Conservation (phyloP, 345 rosid genomes). For the Populus euphratica region DNA sequence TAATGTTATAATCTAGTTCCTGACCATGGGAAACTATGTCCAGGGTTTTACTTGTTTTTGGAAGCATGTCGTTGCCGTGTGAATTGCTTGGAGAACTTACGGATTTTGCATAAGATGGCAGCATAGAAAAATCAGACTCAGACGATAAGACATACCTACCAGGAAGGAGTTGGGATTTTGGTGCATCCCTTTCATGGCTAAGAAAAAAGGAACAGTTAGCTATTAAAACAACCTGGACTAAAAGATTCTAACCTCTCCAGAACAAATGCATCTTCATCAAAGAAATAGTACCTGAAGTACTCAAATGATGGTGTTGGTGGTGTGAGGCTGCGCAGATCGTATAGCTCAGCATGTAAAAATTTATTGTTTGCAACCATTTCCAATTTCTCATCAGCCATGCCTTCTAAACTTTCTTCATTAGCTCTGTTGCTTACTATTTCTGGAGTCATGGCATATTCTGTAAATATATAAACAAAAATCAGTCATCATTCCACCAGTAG, state of each 20-base stretch:
- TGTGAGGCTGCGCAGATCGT: conserved; percentile 28
- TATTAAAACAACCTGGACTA: background rate
- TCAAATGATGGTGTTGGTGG: conserved; percentile 51
- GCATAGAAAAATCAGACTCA: conserved; percentile 29
- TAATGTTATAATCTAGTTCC: conserved; percentile 22
- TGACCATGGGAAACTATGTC: conserved; percentile 18
- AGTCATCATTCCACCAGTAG: background rate
- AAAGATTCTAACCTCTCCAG: background rate
- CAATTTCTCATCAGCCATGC: conserved; percentile 21
- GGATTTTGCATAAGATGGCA: conserved; percentile 28
- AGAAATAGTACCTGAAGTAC: conserved; percentile 36
- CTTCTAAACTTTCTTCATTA: conserved; percentile 13
- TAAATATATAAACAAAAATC: conserved; percentile 13
- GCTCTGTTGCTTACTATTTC: conserved; percentile 30
- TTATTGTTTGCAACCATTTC: conserved; percentile 23
- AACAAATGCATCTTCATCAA: conserved; percentile 2
- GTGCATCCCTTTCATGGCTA: conserved; percentile 43
- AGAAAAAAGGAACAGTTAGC: conserved; percentile 4
- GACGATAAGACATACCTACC: conserved; percentile 32
- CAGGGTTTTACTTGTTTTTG: conserved; percentile 20
- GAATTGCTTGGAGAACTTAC: conserved; percentile 27
- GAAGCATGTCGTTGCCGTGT: conserved; percentile 21
- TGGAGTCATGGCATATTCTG: conserved; percentile 36
- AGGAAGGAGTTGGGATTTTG: conserved; percentile 27
- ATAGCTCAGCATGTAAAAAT: conserved; percentile 23